phyloP scores from a whole-genome alignment of 495 filamentous ascomycete species.

The Oidiodendron maius region DNA sequence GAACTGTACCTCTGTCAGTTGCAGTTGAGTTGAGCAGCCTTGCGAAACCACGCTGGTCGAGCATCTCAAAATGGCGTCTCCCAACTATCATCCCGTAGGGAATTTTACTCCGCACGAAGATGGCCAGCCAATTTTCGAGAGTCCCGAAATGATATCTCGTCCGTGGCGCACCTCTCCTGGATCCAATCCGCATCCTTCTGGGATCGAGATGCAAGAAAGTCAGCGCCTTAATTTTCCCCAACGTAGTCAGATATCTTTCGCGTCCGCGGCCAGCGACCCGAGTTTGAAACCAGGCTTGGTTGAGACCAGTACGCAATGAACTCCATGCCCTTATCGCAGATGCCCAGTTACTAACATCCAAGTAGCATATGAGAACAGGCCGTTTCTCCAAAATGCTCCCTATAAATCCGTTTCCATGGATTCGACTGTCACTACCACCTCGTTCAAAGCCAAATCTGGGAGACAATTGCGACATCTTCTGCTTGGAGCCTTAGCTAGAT shows the following conservation, averaged over 20 bases:
- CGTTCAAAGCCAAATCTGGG: conserved; percentile 13
- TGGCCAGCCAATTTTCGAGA: neutral
- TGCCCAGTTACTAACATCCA: neutral
- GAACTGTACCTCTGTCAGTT: neutral
- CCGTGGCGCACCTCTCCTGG: neutral
- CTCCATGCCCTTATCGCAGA: neutral
- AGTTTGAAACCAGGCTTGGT: neutral
- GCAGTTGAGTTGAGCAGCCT: neutral
- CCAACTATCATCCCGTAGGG: neutral
- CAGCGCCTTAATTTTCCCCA: neutral
- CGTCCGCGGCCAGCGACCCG: neutral
- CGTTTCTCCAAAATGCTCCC: neutral
- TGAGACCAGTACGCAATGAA: neutral
- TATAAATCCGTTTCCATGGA: neutral
- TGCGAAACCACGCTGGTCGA: neutral
- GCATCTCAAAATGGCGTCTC: neutral
- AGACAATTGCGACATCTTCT: conserved; percentile 20
- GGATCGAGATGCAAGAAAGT: neutral
- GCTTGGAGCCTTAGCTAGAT: conserved; percentile 14
- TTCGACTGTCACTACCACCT: neutral
- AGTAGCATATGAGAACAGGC: neutral
- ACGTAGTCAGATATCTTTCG: neutral
- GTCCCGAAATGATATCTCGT: neutral
- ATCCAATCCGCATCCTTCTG: neutral
- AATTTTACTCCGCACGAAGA: neutral